Conservation (phyloP, 202 grass and related monocot species). For the Miscanthus sacchariflorus region DNA sequence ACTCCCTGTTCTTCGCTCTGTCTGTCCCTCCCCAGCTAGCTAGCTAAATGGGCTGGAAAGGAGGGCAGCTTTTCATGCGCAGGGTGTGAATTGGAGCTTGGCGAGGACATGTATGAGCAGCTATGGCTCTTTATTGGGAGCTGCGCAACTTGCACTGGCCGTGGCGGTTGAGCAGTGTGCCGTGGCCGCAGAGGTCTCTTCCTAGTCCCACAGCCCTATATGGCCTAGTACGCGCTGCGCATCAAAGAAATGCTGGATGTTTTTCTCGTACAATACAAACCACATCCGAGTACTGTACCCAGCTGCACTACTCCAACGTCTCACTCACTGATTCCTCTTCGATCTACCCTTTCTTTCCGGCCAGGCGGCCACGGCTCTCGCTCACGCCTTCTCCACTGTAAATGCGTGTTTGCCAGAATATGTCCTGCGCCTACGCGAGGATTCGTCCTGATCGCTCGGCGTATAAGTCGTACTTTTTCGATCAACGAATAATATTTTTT, state of each 20-base stretch:
- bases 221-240: background rate
- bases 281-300: background rate
- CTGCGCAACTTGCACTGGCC: conserved; percentile 27
- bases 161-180: background rate
- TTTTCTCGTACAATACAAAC: background rate
- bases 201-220: no score
- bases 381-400: background rate
- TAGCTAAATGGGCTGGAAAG: conserved; percentile 42
- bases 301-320: background rate
- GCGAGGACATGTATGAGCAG: conserved; percentile 32
- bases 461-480: no score
- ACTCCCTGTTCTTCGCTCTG: conserved; percentile 2
- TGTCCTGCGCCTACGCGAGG: no score
- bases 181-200: background rate
- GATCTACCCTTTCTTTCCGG: background rate
- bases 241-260: background rate
- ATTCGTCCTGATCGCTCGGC: no score
- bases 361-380: no score
- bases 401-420: no score
- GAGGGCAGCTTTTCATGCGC: conserved; percentile 40
- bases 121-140: conserved; percentile 41
- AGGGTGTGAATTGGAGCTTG: conserved; percentile 26
- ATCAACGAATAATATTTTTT: no score
- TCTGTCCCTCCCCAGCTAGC: background rate
- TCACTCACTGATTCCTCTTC: background rate